Evolutionary conservation across 148 eudicot species (phyloP).

Genomic region (Bassia scoparia): DNA sequence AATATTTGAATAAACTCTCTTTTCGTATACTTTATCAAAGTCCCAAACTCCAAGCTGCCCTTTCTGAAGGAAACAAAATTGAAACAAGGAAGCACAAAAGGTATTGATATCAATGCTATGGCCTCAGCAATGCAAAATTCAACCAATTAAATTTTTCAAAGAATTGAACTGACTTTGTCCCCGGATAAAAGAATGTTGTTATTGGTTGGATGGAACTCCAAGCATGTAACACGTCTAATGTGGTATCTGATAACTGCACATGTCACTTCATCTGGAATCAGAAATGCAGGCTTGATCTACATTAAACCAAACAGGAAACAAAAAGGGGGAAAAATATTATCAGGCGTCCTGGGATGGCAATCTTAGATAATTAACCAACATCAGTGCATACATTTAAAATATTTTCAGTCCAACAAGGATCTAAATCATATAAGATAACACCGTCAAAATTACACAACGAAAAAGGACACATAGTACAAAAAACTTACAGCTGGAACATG

Average conservation of each 20-base stretch:
- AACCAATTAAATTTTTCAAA: not conserved
- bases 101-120: not conserved
- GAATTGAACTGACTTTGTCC: slow-evolving; percentile 64
- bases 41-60: slow-evolving; percentile 99
- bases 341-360: not conserved
- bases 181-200: slow-evolving; percentile 85
- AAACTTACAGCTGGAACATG: slow-evolving; percentile 59
- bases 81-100: not conserved
- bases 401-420: not conserved
- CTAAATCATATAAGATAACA: not conserved
- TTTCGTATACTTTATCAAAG: slow-evolving; percentile 71
- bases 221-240: slow-evolving; percentile 85
- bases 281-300: slow-evolving; percentile 71
- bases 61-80: slow-evolving; percentile 46
- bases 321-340: not conserved
- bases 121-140: not conserved
- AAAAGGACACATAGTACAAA: not conserved
- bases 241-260: slow-evolving; percentile 92
- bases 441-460: not conserved
- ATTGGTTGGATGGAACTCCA: slow-evolving; percentile 92
- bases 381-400: not conserved
- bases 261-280: slow-evolving; percentile 75
- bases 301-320: not conserved
- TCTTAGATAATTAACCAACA: not conserved
- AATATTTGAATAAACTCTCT: slow-evolving; percentile 76